Evolutionary conservation across 495 filamentous ascomycete genomes (phyloP).

Genomic region (Daldinia grandis): DNA sequence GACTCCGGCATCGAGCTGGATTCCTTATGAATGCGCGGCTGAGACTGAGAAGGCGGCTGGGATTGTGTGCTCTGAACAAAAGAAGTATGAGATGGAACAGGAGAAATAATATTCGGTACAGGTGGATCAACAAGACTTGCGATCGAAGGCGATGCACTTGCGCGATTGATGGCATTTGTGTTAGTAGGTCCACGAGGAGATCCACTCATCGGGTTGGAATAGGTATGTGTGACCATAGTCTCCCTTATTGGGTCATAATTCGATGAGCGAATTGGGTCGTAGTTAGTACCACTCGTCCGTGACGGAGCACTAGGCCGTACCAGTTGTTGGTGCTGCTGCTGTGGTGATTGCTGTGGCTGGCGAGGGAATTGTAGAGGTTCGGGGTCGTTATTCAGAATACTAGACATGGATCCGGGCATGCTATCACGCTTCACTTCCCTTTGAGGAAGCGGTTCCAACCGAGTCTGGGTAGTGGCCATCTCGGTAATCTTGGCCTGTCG

Average conservation of each 20-base stretch:
- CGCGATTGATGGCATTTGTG: constrained; percentile 62
- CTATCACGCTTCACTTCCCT: constrained; percentile 52
- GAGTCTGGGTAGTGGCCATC: constrained; percentile 34
- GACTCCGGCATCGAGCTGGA: constrained; percentile 42
- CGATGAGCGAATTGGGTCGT: constrained; percentile 84
- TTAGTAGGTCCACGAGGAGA: constrained; percentile 63
- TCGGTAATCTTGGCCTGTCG: constrained; percentile 53
- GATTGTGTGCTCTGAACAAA: constrained; percentile 46
- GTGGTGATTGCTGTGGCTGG: constrained; percentile 34
- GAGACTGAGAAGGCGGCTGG: constrained; percentile 33
- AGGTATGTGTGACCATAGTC: constrained; percentile 58
- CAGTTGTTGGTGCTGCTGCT: constrained; percentile 44
- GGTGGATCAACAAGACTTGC: constrained; percentile 88
- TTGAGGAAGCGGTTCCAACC: constrained; percentile 45
- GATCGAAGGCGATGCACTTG: constrained; percentile 89
- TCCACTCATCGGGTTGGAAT: constrained; percentile 58
- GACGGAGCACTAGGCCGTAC: constrained; percentile 53
- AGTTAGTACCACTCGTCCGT: constrained; percentile 77
- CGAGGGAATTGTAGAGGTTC: constrained; percentile 45
- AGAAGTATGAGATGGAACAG: constrained; percentile 54
- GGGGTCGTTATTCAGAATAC: constrained; percentile 58
- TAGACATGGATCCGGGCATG: constrained; percentile 57
- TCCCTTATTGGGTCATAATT: constrained; percentile 67
- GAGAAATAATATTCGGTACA: constrained; percentile 55
- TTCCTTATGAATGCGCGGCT: constrained; percentile 34